A percentile compares a stretch with the other conserved stretches of the same genome.
These are phyloP conservation scores for Ceratocystis papillata DNA, from an alignment of 2,329 filamentous ascomycete genomes.

Conservation along the genomic window DNA sequence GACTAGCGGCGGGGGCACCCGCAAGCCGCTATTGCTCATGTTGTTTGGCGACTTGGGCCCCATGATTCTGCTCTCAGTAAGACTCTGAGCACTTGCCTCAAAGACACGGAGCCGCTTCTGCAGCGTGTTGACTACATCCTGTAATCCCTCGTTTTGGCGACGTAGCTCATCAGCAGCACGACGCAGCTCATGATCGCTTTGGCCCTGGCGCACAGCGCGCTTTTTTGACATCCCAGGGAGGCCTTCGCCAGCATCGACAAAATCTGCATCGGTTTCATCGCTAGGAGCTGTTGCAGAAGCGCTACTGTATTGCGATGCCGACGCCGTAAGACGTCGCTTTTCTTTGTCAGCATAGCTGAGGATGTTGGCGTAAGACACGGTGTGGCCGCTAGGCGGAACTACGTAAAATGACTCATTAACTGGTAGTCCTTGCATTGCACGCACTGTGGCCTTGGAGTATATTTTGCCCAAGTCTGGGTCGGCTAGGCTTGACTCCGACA, in stretches of 20 bases:
- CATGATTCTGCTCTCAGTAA: constrained; percentile 71
- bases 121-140: constrained; percentile 74
- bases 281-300: constrained; percentile 34
- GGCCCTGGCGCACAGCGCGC: constrained; percentile 35
- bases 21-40: constrained; percentile 27
- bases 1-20: constrained; percentile 21
- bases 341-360: constrained; percentile 59
- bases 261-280: constrained; percentile 69
- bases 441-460: constrained; percentile 75
- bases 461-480: constrained; percentile 72
- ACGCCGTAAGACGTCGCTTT: constrained; percentile 47
- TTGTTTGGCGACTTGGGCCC: constrained; percentile 43
- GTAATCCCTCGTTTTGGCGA: constrained; percentile 77
- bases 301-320: constrained; percentile 38
- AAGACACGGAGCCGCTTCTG: constrained; percentile 84
- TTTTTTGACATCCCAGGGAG: constrained; percentile 22
- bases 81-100: constrained; percentile 79
- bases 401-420: constrained; percentile 81
- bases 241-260: constrained; percentile 71
- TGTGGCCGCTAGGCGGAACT: constrained; percentile 82
- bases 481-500: constrained; percentile 24
- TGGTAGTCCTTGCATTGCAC: constrained; percentile 62
- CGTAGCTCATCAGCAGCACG: constrained; percentile 60
- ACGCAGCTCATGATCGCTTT: constrained; percentile 51
- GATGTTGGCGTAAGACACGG: constrained; percentile 86